Conservation (phyloP, 805 yeast species). For the Jamesozyma gamospora region DNA sequence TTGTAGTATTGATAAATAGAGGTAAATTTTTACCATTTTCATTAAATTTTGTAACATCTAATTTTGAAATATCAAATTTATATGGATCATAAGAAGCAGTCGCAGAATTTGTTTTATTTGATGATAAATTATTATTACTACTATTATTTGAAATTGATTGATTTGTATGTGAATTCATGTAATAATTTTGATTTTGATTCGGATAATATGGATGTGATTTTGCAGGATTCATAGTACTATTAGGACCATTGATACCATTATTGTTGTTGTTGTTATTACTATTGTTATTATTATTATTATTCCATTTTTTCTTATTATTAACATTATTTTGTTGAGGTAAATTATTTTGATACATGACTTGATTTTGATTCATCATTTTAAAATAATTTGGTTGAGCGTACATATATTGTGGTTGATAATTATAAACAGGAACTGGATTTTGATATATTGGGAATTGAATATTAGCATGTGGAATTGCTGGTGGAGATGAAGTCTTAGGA, state of each 20-base stretch:
- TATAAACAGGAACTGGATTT: conserved; percentile 23
- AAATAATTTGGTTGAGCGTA: conserved; percentile 23
- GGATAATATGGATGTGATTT: conserved; percentile 11
- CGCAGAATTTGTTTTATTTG: conserved; percentile 4
- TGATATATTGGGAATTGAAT: conserved; percentile 25
- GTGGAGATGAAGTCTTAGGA: conserved; percentile 27
- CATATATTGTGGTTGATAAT: conserved; percentile 22
- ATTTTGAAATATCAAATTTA: conserved; percentile 21
- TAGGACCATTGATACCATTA: conserved; percentile 2
- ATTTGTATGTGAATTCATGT: conserved; percentile 1
- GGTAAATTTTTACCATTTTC: conserved; percentile 18
- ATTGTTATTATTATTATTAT: conserved; percentile 1
- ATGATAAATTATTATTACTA: not conserved
- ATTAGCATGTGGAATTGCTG: conserved; percentile 23
- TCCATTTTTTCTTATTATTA: conserved; percentile 23
- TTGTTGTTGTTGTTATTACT: conserved; percentile 2
- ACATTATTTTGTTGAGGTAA: conserved; percentile 8
- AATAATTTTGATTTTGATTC: conserved; percentile 9
- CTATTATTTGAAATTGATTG: conserved; percentile 1
- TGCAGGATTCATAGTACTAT: conserved; percentile 5
- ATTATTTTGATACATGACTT: conserved; percentile 18
- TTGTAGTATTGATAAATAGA: conserved; percentile 22
- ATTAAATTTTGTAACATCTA: conserved; percentile 3
- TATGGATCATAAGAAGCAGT: conserved; percentile 14
- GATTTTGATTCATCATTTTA: conserved; percentile 24